phyloP scores from a whole-genome alignment of 2,329 filamentous ascomycete genomes.

The Pseudogymnoascus sp. region DNA sequence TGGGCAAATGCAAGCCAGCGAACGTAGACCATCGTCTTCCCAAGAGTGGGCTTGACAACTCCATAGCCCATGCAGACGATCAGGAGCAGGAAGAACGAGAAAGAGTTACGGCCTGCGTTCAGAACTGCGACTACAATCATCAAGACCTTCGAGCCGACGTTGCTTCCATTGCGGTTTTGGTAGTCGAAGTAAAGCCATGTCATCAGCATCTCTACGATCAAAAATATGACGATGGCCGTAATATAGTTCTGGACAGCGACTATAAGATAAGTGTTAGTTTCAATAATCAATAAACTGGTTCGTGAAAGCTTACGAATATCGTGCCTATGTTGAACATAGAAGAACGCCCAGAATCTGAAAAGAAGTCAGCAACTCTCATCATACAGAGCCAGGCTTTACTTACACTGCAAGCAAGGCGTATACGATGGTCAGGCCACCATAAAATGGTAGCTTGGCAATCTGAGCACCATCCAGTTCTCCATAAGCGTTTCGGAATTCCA shows the following conservation, averaged over 20 bases:
- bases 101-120: slow-evolving; percentile 90
- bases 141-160: slow-evolving; percentile 71
- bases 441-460: slow-evolving; percentile 95
- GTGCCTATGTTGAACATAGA: slow-evolving; percentile 88
- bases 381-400: slow-evolving; percentile 25
- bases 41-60: slow-evolving; percentile 88
- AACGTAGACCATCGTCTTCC: slow-evolving; percentile 89
- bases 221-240: slow-evolving; percentile 88
- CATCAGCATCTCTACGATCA: slow-evolving; percentile 94
- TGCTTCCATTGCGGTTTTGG: slow-evolving; percentile 82
- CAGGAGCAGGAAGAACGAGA: slow-evolving; percentile 94
- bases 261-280: slow-evolving; percentile 34
- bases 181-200: slow-evolving; percentile 99
- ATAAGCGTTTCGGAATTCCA: slow-evolving; percentile 92
- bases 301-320: slow-evolving; percentile 63
- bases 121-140: slow-evolving; percentile 88
- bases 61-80: slow-evolving; percentile 99
- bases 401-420: slow-evolving; percentile 78
- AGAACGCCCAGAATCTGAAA: slow-evolving; percentile 75
- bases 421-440: slow-evolving; percentile 85
- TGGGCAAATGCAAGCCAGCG: slow-evolving; percentile 85
- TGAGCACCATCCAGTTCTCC: slow-evolving; percentile 92
- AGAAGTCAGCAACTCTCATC: slow-evolving; percentile 13
- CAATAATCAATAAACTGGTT: background rate
- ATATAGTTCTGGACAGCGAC: slow-evolving; percentile 98